Percentiles rank a stretch among this genome's conserved stretches.
Evolutionary conservation across 169 alveolate species (phyloP).

Genomic region (Cystoisospora suis): DNA sequence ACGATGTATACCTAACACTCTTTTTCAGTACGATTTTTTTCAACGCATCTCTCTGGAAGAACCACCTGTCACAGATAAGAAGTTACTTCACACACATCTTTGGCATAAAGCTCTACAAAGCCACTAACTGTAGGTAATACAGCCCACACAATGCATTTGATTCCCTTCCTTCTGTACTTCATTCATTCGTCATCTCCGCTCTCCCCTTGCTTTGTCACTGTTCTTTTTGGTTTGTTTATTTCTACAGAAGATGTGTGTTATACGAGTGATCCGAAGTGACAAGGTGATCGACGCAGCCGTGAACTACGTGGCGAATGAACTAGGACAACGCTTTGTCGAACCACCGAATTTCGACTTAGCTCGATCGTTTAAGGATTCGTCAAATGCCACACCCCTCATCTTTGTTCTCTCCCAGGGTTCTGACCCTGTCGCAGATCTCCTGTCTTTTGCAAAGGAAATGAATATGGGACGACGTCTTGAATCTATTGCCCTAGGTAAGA

Average conservation of each 20-base stretch:
- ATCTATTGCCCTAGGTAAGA: slow-evolving; percentile 75
- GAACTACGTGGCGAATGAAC: slow-evolving; percentile 84
- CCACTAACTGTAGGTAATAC: too few relatives aligned
- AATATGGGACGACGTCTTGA: slow-evolving; percentile 74
- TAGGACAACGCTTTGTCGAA: slow-evolving; percentile 84
- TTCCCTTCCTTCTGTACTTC: too few relatives aligned
- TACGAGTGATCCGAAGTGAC: slow-evolving; percentile 89
- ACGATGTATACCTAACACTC: too few relatives aligned
- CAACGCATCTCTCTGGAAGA: too few relatives aligned
- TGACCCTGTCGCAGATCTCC: slow-evolving; percentile 88
- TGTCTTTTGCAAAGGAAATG: slow-evolving; percentile 82
- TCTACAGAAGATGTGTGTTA: slow-evolving; percentile 86
- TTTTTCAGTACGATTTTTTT: too few relatives aligned
- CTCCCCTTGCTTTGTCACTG: neutral
- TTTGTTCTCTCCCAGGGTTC: slow-evolving; percentile 91
- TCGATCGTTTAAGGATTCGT: slow-evolving; percentile 86
- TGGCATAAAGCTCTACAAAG: too few relatives aligned
- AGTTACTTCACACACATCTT: too few relatives aligned
- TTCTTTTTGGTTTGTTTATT: neutral
- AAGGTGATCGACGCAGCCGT: slow-evolving; percentile 83
- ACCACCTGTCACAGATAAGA: too few relatives aligned
- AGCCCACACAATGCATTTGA: too few relatives aligned
- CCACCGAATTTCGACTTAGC: slow-evolving; percentile 84
- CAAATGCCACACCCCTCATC: slow-evolving; percentile 87
- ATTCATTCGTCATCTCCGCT: neutral